Conservation (phyloP, 106 monocot genomes). For the Xerophyta viscosa region DNA sequence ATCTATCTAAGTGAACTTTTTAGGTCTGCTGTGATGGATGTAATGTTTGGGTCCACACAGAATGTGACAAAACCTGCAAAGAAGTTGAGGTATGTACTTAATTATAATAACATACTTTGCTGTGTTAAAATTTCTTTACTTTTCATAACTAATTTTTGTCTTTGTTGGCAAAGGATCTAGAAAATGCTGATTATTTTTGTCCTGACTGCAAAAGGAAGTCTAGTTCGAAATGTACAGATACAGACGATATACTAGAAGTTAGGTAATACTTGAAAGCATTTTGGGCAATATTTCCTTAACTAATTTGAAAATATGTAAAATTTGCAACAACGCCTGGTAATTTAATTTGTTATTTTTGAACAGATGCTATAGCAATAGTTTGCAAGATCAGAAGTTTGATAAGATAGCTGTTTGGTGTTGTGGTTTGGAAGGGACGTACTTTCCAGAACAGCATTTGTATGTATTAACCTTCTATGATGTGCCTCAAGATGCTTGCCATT, state of each 20-base stretch:
- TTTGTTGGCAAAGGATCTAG: conserved; percentile 48
- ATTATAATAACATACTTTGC: no score
- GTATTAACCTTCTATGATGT: conserved; percentile 13
- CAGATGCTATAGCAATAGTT: conserved; percentile 32
- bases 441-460: conserved; percentile 77
- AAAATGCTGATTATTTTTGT: conserved; percentile 61
- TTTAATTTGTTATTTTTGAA: not conserved
- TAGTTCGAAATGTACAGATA: conserved; percentile 28
- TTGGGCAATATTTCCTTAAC: no score
- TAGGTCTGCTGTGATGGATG: conserved; percentile 87
- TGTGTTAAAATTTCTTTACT: no score
- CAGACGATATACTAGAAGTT: conserved; percentile 10
- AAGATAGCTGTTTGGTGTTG: conserved; percentile 49
- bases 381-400: conserved; percentile 15
- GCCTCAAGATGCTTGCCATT: no score
- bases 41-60: conserved; percentile 90
- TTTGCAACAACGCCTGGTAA: no score
- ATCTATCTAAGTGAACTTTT: not conserved
- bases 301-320: no score
- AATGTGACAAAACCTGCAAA: conserved; percentile 57
- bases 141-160: not conserved
- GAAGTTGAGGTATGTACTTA: conserved; percentile 41
- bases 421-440: conserved; percentile 71
- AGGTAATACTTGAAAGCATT: conserved; percentile 20
- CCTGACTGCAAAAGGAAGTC: conserved; percentile 76